Percentiles rank a stretch among this genome's conserved stretches.
Evolutionary conservation across 495 filamentous ascomycete species (phyloP).

Genomic region (Tuber umbilicatum): DNA sequence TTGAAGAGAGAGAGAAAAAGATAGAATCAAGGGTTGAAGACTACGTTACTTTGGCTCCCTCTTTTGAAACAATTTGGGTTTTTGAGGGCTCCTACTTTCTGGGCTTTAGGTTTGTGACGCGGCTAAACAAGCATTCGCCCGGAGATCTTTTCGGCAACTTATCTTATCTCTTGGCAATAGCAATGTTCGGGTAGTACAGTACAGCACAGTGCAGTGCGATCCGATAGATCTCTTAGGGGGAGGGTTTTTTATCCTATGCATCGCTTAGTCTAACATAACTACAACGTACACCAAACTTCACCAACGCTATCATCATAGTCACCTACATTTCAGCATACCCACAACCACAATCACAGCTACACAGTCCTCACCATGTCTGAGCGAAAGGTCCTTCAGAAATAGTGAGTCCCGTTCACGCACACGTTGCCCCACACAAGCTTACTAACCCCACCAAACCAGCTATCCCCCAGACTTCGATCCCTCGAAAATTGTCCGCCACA

Average conservation of each 20-base stretch:
- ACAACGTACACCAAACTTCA: slow-evolving; percentile 16
- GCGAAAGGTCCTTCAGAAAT: slow-evolving; percentile 70
- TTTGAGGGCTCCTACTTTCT: background rate
- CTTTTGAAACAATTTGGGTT: background rate
- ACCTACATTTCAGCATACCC: background rate
- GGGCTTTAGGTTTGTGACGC: background rate
- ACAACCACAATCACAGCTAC: slow-evolving; percentile 16
- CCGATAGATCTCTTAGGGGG: background rate
- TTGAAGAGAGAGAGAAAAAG: background rate
- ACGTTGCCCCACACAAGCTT: background rate
- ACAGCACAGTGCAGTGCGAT: too few relatives aligned
- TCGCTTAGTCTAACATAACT: background rate
- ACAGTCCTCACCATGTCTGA: slow-evolving; percentile 65
- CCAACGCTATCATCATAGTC: background rate
- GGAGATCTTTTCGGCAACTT: background rate
- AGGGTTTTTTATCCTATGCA: background rate
- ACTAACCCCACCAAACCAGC: slow-evolving; percentile 42
- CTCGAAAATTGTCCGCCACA: slow-evolving; percentile 64
- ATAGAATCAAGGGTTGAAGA: background rate
- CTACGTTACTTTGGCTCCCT: background rate
- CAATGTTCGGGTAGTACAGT: too few relatives aligned
- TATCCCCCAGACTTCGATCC: slow-evolving; percentile 98
- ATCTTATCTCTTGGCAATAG: slow-evolving; percentile 10
- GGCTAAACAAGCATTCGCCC: slow-evolving; percentile 27
- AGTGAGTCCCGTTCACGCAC: slow-evolving; percentile 31